Evolutionary conservation across 306 rosid genomes (phyloP), one percentile per base, ranked within the genome.

Genomic region (Castanea mollissima): DNA sequence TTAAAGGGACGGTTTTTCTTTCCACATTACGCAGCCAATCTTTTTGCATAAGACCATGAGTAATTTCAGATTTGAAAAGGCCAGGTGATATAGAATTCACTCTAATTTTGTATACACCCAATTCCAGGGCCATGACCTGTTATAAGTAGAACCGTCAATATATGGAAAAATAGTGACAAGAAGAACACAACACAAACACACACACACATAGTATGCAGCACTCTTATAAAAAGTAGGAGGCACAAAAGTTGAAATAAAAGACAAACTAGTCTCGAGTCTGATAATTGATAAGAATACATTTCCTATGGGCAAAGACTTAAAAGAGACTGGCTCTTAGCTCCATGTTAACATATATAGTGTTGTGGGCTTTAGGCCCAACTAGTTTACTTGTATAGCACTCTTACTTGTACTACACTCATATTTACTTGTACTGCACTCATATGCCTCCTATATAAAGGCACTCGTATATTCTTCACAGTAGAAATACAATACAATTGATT

Each of bases 1-100:
- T 74, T 57, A 91, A 74, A 49, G 98, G 97, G 65, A 82, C 86
- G 8, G 82, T 89, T 83, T 68, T 91, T 23, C 29, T 0, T 2
- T 83, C 90, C 80, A 93, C 95, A 10, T 75, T 88, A 31, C 74
- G 56, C 9, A 93, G 69, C 93, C 98, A 93, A 73, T 88, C 84
- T 74, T 86, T 88, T 65, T 91, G 23, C 88, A 90, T 75, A 21
- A 93, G 89, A 7, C 55, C 81, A 20, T 90, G 83, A 1, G 93
- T 91, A 41, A 93, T 90, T 85, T 93, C 97, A 9, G 97, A 93
- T 83, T 79, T 91, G 81, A 91, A 93, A n/a, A 93, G 83, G 49
- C 94, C 94, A 2, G 97, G 97, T 2, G 90, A 84, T 83, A 90
- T 89, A 14, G 92, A 83, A 69, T 93, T 93, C 81, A 91, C 95